phyloP scores from a whole-genome alignment of 805 yeast genomes.

The Soucietia sequanensis region DNA sequence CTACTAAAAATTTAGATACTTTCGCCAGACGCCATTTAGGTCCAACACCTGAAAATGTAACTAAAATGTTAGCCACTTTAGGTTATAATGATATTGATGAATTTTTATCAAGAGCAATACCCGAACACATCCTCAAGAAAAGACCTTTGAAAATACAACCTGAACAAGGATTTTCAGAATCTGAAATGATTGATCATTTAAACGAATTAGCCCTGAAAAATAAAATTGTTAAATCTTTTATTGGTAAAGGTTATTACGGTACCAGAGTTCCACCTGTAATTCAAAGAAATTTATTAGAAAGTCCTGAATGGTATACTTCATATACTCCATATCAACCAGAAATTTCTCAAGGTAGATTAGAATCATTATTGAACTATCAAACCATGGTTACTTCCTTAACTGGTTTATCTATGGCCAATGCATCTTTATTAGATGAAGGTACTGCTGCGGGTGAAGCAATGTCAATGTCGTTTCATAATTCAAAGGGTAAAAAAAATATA shows the following conservation, averaged over 20 bases:
- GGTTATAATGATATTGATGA: constrained; percentile 67
- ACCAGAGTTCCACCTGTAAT: constrained; percentile 89
- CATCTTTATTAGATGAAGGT: constrained; percentile 93
- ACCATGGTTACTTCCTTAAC: constrained; percentile 89
- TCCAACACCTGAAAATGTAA: constrained; percentile 62
- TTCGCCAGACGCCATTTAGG: constrained; percentile 93
- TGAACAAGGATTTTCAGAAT: constrained; percentile 71
- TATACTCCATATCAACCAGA: constrained; percentile 99
- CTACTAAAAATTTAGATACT: constrained; percentile 58
- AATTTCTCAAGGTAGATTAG: constrained; percentile 94
- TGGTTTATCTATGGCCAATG: constrained; percentile 92
- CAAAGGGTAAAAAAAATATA: constrained; percentile 62
- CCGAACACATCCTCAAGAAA: constrained; percentile 67
- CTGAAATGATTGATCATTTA: constrained; percentile 71
- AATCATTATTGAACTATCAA: constrained; percentile 86
- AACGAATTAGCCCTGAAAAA: constrained; percentile 72
- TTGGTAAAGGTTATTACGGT: constrained; percentile 94
- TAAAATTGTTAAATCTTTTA: constrained; percentile 67
- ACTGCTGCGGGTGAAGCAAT: constrained; percentile 98
- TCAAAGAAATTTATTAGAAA: constrained; percentile 86
- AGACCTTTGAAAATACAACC: constrained; percentile 71
- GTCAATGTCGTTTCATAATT: constrained; percentile 71
- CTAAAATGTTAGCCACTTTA: constrained; percentile 61
- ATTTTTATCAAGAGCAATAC: constrained; percentile 73
- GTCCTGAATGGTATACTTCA: constrained; percentile 98